Evolutionary conservation across 208 protist genomes (phyloP), one percentile per base, ranked within the genome.

Genomic region (Acanthamoeba castellanii): DNA sequence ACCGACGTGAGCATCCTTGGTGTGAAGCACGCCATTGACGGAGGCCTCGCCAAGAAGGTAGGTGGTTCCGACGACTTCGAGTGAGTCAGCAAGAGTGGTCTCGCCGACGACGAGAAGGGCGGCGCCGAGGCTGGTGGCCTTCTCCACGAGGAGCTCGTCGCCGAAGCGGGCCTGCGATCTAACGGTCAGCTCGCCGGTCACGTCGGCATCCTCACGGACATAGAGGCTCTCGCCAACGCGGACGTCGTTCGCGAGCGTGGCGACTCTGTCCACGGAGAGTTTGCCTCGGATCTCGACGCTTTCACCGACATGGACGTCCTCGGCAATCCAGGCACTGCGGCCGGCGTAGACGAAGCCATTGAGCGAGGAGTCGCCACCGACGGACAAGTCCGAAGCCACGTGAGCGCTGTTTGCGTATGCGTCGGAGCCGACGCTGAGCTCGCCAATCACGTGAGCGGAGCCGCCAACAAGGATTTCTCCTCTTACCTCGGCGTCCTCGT

Each of bases 381-480:
- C 84, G 7, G 57, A 22, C 13, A 91, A 52, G 16, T 34, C 78
- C 13, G 13, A 13, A 20, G 45, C n/a, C 52, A 52, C 72, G 1
- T 52, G 13, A 30, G 30, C 72, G 52, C 81, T 61, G 52, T 30
- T 25, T 3, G 66, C 82, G 42, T 89, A 22, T 6, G 59, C 30
- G 64, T 25, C 59, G 13, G 14, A 81, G 20, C 85, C 85, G 47
- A 74, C 85, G 55, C 64, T 74, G 20, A 92, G 64, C 3, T 27
- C 55, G 25, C 85, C 85, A 13, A 92, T 47, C 5, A 92, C 64
- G 59, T 74, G 42, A 32, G 85, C 37, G 0, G 85, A 76, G 14
- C 85, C 64, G 85, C 85, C 85, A 16, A 92, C 59, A 20, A 92
- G 85, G 20, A 92, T 25, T 7, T 68, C 64, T 25, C 85, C 85